Conservation (phyloP, 2,329 filamentous ascomycete species). For the Aspergillus thermomutatus region DNA sequence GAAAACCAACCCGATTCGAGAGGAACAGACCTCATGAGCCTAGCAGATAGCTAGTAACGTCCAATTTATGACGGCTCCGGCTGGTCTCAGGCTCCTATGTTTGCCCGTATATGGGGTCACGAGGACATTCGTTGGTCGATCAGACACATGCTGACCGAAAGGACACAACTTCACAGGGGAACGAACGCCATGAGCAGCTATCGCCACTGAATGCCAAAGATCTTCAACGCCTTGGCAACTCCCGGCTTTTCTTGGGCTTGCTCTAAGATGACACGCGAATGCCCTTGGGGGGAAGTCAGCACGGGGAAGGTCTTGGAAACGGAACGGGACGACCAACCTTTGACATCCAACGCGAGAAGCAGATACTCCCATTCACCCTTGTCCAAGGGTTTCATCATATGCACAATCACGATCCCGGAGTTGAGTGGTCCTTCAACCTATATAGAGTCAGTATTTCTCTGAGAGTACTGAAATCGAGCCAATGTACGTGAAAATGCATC, state of each 20-base stretch:
- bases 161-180: neutral
- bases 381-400: conserved; percentile 68
- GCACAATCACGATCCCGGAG: conserved; percentile 69
- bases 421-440: conserved; percentile 75
- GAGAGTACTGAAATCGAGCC: neutral
- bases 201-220: conserved; percentile 50
- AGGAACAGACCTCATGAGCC: neutral
- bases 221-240: conserved; percentile 45
- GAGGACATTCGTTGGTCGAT: neutral
- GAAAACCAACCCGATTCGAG: neutral
- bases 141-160: neutral
- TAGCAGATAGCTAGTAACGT: neutral
- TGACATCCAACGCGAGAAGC: conserved; percentile 75
- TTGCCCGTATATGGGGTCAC: neutral
- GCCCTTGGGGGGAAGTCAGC: conserved; percentile 26
- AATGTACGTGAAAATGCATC: conserved; percentile 77
- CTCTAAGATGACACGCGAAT: conserved; percentile 45
- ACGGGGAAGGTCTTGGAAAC: neutral
- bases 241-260: conserved; percentile 40
- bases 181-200: neutral
- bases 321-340: conserved; percentile 45
- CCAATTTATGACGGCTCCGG: neutral
- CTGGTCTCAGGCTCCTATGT: neutral
- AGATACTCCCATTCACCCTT: conserved; percentile 72
- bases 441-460: conserved; percentile 19